Evolutionary conservation across 805 yeast species (phyloP).

Genomic region (Nakazawaea siamensis): DNA sequence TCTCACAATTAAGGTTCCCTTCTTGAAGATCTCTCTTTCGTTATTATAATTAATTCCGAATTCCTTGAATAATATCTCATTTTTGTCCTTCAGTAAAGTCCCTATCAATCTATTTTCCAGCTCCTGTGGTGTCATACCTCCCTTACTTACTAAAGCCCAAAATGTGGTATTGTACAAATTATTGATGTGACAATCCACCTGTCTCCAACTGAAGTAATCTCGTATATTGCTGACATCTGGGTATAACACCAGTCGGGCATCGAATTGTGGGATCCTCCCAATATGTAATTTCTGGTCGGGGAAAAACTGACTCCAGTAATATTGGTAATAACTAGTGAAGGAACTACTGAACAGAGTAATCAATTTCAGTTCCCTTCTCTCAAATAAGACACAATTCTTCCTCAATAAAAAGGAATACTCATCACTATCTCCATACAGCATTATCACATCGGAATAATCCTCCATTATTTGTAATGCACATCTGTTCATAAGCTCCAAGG

Average conservation of each 20-base stretch:
- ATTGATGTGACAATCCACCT: constrained; percentile 93
- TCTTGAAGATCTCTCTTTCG: constrained; percentile 81
- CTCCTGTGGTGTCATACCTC: constrained; percentile 64
- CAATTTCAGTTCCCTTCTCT: constrained; percentile 75
- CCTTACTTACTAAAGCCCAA: constrained; percentile 73
- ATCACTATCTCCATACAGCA: constrained; percentile 94
- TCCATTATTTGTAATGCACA: constrained; percentile 64
- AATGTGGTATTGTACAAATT: constrained; percentile 89
- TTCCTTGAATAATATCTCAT: constrained; percentile 72
- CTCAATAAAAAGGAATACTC: constrained; percentile 81
- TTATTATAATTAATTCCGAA: constrained; percentile 86
- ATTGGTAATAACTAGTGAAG: constrained; percentile 69
- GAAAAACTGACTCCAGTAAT: constrained; percentile 57
- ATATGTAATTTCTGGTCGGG: constrained; percentile 38
- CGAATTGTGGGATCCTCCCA: constrained; percentile 74
- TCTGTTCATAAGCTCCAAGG: constrained; percentile 71
- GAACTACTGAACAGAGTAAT: constrained; percentile 76
- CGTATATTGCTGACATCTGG: constrained; percentile 55
- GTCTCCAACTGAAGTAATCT: constrained; percentile 92
- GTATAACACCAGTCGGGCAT: constrained; percentile 82
- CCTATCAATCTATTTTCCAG: constrained; percentile 77
- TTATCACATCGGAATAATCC: constrained; percentile 58
- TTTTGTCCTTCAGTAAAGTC: constrained; percentile 75
- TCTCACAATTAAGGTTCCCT: constrained; percentile 65
- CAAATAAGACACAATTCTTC: constrained; percentile 59